phyloP scores from a whole-genome alignment of 2,329 filamentous ascomycete species.

The Aspergillus cejpii region DNA sequence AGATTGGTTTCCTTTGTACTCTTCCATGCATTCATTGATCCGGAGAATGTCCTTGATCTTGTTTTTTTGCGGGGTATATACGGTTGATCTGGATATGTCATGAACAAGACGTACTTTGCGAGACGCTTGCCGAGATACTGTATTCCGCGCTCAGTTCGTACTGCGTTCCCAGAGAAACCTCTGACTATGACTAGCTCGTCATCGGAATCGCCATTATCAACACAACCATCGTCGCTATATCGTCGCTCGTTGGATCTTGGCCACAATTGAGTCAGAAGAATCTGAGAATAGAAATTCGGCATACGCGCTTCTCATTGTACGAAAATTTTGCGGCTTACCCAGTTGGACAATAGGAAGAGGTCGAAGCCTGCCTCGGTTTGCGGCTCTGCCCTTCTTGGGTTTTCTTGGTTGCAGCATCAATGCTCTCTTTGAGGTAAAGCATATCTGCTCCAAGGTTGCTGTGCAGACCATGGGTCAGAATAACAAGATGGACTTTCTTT shows the following conservation, averaged over 20 bases:
- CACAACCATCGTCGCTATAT: slow-evolving; percentile 37
- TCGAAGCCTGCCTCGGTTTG: slow-evolving; percentile 51
- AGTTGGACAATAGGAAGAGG: background rate
- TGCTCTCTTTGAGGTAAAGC: slow-evolving; percentile 95
- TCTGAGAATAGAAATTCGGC: background rate
- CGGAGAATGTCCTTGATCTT: slow-evolving; percentile 44
- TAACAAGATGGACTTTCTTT: slow-evolving; percentile 70
- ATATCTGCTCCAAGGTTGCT: slow-evolving; percentile 95
- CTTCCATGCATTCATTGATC: slow-evolving; percentile 43
- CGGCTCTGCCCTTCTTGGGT: slow-evolving; percentile 41
- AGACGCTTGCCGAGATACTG: slow-evolving; percentile 94
- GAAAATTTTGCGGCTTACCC: slow-evolving; percentile 5
- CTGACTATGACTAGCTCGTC: slow-evolving; percentile 77
- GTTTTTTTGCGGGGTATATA: slow-evolving; percentile 62
- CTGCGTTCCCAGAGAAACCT: slow-evolving; percentile 83
- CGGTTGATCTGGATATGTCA: slow-evolving; percentile 92
- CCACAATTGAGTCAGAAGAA: background rate
- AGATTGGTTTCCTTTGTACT: slow-evolving; percentile 15
- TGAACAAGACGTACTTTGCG: slow-evolving; percentile 78
- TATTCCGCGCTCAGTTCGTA: slow-evolving; percentile 86
- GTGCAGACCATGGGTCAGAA: slow-evolving; percentile 89
- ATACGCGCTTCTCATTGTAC: background rate
- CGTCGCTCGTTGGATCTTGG: slow-evolving; percentile 16
- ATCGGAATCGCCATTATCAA: slow-evolving; percentile 22
- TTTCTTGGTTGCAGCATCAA: slow-evolving; percentile 72